Conservation (phyloP, 106 monocot species). For the Vanilla planifolia region DNA sequence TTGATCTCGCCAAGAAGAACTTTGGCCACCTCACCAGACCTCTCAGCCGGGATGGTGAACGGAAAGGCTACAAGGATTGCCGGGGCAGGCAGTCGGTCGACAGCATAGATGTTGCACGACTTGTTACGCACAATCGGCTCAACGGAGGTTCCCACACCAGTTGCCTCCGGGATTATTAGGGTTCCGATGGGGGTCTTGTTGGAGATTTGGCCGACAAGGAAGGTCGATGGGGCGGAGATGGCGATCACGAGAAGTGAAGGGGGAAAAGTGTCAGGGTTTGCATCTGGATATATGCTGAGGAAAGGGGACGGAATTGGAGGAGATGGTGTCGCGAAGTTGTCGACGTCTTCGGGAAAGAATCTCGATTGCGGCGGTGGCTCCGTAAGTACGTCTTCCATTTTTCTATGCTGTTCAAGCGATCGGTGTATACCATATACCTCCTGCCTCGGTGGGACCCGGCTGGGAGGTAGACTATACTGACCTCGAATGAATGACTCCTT, state of each 20-base stretch:
- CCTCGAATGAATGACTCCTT: no score
- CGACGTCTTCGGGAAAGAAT: slow-evolving; percentile 13
- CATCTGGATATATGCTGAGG: slow-evolving; percentile 33
- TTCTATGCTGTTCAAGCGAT: no score
- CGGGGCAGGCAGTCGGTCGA: slow-evolving; percentile 4
- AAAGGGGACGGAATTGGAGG: slow-evolving; percentile 47
- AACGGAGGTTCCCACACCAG: slow-evolving; percentile 22
- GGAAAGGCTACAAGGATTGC: slow-evolving; percentile 35
- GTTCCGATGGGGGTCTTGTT: slow-evolving; percentile 38
- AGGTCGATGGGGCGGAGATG: slow-evolving; percentile 36
- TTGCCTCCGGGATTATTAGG: slow-evolving; percentile 53
- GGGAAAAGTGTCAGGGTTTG: neutral
- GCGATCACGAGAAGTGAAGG: slow-evolving; percentile 30
- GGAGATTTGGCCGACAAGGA: slow-evolving; percentile 29
- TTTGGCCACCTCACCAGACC: slow-evolving; percentile 62
- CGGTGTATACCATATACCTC: no score
- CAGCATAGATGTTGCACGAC: slow-evolving; percentile 49
- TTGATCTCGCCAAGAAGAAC: slow-evolving; percentile 25
- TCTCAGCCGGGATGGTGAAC: slow-evolving; percentile 34
- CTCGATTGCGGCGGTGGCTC: slow-evolving; percentile 9
- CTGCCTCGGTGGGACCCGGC: no score
- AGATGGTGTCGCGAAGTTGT: slow-evolving; percentile 39
- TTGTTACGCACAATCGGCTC: slow-evolving; percentile 12
- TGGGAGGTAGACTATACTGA: no score
- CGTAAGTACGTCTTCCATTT: slow-evolving; percentile 9